These are phyloP conservation scores for Erysiphe pulchra DNA, from an alignment of 2,329 filamentous ascomycete genomes.

Conservation along the genomic window DNA sequence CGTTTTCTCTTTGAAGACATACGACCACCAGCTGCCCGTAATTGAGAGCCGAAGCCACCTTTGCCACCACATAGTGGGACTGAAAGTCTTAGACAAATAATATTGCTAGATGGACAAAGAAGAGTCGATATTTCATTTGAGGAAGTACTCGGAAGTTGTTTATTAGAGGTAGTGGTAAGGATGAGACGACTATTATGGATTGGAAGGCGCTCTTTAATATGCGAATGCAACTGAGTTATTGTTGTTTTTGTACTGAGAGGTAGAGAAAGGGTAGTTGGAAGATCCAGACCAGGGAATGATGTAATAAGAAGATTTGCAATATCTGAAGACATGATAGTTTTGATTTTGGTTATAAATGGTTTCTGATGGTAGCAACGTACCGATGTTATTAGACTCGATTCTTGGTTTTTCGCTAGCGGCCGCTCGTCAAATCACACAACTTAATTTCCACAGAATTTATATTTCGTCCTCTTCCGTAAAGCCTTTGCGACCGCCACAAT, in stretches of 20 bases:
- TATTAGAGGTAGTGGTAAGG: slow-evolving; percentile 61
- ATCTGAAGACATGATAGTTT: slow-evolving; percentile 23
- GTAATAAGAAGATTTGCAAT: slow-evolving; percentile 63
- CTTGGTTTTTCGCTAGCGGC: background rate
- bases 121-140: slow-evolving; percentile 31
- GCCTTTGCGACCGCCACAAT: slow-evolving; percentile 20
- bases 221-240: slow-evolving; percentile 37
- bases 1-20: slow-evolving; percentile 87
- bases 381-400: background rate
- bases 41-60: slow-evolving; percentile 89
- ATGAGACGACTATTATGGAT: slow-evolving; percentile 34
- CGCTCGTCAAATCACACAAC: slow-evolving; percentile 1
- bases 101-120: slow-evolving; percentile 33
- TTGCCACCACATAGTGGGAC: slow-evolving; percentile 74
- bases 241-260: slow-evolving; percentile 39
- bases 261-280: slow-evolving; percentile 64
- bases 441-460: background rate
- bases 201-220: slow-evolving; percentile 35
- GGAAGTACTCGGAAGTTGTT: slow-evolving; percentile 32
- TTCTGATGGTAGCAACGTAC: background rate
- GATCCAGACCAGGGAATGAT: slow-evolving; percentile 56
- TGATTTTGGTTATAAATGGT: background rate
- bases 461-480: background rate
- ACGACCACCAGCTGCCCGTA: slow-evolving; percentile 85
- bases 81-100: slow-evolving; percentile 62